Conservation (phyloP, 208 protist species). For the Trichomonas gallinae region DNA sequence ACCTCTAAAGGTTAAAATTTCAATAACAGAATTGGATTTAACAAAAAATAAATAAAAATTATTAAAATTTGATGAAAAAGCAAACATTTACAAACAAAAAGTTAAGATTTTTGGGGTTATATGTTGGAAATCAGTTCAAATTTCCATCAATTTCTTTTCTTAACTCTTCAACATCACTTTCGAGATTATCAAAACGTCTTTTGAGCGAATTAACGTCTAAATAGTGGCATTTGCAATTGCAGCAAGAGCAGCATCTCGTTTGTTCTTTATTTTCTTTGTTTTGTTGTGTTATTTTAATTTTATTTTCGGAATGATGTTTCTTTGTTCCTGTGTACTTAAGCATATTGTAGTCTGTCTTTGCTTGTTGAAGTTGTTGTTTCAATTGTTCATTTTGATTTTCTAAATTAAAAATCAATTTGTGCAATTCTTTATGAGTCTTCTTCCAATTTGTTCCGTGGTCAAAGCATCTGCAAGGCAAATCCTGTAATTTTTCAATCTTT, state of each 20-base stretch:
- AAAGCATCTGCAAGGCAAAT: neutral
- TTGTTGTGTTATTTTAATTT: neutral
- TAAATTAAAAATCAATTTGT: neutral
- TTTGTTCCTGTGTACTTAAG: neutral
- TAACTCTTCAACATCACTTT: neutral
- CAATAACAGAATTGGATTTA: too few relatives aligned
- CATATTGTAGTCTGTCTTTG: neutral
- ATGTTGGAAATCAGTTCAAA: too few relatives aligned
- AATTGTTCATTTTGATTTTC: neutral
- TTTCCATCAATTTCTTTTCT: neutral
- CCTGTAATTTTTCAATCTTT: neutral
- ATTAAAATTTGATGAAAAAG: too few relatives aligned
- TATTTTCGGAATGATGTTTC: neutral
- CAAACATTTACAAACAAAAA: too few relatives aligned
- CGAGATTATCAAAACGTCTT: neutral
- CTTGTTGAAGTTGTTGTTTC: neutral
- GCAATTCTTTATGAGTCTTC: neutral
- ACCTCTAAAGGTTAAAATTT: too few relatives aligned
- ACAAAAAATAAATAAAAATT: too few relatives aligned
- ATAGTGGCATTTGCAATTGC: neutral
- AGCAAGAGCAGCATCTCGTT: neutral
- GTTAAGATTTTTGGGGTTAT: too few relatives aligned
- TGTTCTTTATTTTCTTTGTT: neutral
- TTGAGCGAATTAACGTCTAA: neutral
- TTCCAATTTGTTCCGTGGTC: neutral